Percentiles rank a stretch among this genome's conserved stretches.
phyloP scores from a whole-genome alignment of 176 grass and related monocot species.

The Luzula sylvatica region DNA sequence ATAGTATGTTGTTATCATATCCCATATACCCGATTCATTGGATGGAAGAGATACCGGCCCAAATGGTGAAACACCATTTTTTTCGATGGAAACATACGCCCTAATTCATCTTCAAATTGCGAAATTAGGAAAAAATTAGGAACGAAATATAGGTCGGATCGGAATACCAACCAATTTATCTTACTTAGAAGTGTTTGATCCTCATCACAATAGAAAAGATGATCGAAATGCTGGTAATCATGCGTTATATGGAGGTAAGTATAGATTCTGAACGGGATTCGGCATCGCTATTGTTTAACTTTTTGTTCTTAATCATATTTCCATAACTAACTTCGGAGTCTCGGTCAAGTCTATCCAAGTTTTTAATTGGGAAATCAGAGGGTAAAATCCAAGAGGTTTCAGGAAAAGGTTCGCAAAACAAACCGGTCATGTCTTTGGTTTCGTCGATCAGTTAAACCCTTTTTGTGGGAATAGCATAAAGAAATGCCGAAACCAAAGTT shows the following conservation, averaged over 20 bases:
- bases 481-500: conserved; percentile 47
- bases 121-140: conserved; percentile 57
- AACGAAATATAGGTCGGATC: conserved; percentile 58
- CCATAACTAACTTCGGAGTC: conserved; percentile 42
- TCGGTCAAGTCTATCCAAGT: conserved; percentile 24
- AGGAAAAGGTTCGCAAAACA: conserved; percentile 65
- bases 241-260: conserved; percentile 46
- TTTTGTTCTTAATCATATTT: conserved; percentile 15
- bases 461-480: conserved; percentile 50
- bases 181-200: conserved; percentile 36
- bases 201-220: conserved; percentile 58
- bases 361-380: conserved; percentile 19
- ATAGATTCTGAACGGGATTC: conserved; percentile 18
- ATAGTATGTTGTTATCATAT: conserved; percentile 43
- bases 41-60: conserved; percentile 67
- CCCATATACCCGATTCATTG: conserved; percentile 53
- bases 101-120: conserved; percentile 50
- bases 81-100: conserved; percentile 56
- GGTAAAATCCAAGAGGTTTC: conserved; percentile 43
- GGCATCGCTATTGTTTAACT: conserved; percentile 8
- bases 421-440: conserved; percentile 28
- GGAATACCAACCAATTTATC: conserved; percentile 58
- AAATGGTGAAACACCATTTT: conserved; percentile 63
- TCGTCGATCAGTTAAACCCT: conserved; percentile 40
- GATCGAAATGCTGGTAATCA: conserved; percentile 37